A percentile compares a stretch with the other conserved stretches of the same genome.
Conservation (phyloP, 352 stramenopile genomes). For the Phytophthora niederhauseri region DNA sequence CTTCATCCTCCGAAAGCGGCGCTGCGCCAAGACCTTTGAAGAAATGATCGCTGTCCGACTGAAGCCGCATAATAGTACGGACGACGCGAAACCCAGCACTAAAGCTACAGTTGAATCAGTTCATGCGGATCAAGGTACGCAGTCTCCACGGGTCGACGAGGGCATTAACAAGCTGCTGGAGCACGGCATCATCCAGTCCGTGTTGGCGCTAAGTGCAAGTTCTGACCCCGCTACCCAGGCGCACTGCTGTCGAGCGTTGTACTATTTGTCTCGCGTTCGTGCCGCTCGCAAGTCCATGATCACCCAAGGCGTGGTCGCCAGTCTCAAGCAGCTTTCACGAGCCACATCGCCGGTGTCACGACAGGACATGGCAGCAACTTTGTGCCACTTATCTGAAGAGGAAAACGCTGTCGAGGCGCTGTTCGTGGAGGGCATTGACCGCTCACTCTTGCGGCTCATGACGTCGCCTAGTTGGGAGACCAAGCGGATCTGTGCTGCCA, state of each 20-base stretch:
- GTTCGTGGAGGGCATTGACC: constrained; percentile 76
- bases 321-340: constrained; percentile 56
- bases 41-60: constrained; percentile 69
- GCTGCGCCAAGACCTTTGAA: constrained; percentile 79
- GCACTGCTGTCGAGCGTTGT: constrained; percentile 75
- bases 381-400: constrained; percentile 77
- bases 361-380: constrained; percentile 67
- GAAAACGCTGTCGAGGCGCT: constrained; percentile 55
- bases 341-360: constrained; percentile 33
- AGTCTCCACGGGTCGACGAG: constrained; percentile 13
- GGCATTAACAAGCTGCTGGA: constrained; percentile 53
- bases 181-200: constrained; percentile 71
- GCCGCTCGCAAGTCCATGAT: constrained; percentile 64
- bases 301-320: constrained; percentile 47
- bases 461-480: constrained; percentile 55
- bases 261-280: constrained; percentile 54
- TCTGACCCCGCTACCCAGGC: constrained; percentile 53
- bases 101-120: constrained; percentile 1
- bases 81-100: constrained; percentile 4
- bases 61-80: constrained; percentile 6
- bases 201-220: constrained; percentile 53
- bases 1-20: constrained; percentile 60
- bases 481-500: constrained; percentile 69
- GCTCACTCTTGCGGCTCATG: constrained; percentile 55
- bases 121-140: constrained; percentile 1